These are phyloP conservation scores for Magnolia kwangsiensis DNA, from an alignment of 164 flowering plant species.

Conservation along the genomic window DNA sequence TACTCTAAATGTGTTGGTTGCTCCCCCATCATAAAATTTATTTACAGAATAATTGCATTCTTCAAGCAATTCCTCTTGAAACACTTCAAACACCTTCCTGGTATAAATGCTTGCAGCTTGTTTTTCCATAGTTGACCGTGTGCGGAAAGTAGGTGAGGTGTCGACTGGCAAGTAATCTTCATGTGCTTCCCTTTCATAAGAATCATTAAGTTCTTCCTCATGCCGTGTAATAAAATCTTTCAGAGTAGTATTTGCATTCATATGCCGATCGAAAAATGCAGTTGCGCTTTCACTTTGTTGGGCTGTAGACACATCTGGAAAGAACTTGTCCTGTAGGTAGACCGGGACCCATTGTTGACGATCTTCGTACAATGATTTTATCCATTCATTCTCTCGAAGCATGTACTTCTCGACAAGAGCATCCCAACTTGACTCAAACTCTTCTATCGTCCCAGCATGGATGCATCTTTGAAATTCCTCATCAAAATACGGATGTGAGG, in stretches of 20 bases:
- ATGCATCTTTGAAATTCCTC: slow-evolving; percentile 69
- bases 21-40: slow-evolving; percentile 11
- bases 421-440: slow-evolving; percentile 10
- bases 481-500: slow-evolving; percentile 58
- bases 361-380: slow-evolving; percentile 3
- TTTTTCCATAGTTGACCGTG: slow-evolving; percentile 8
- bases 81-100: not conserved
- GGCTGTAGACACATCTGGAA: slow-evolving; percentile 4
- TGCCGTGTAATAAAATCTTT: slow-evolving; percentile 2
- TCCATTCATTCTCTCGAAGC: slow-evolving; percentile 6
- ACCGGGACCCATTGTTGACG: slow-evolving; percentile 13
- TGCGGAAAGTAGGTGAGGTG: not conserved
- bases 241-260: slow-evolving; percentile 7
- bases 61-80: slow-evolving; percentile 15
- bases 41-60: not conserved
- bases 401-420: not conserved
- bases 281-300: slow-evolving; percentile 4
- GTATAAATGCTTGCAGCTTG: slow-evolving; percentile 10
- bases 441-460: slow-evolving; percentile 1
- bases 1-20: slow-evolving; percentile 10
- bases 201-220: slow-evolving; percentile 1
- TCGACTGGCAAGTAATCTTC: not conserved
- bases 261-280: slow-evolving; percentile 2
- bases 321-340: slow-evolving; percentile 9
- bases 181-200: slow-evolving; percentile 3